phyloP scores from a whole-genome alignment of 768 basidiomycete species.

The Trichaptum fuscoviolaceum region DNA sequence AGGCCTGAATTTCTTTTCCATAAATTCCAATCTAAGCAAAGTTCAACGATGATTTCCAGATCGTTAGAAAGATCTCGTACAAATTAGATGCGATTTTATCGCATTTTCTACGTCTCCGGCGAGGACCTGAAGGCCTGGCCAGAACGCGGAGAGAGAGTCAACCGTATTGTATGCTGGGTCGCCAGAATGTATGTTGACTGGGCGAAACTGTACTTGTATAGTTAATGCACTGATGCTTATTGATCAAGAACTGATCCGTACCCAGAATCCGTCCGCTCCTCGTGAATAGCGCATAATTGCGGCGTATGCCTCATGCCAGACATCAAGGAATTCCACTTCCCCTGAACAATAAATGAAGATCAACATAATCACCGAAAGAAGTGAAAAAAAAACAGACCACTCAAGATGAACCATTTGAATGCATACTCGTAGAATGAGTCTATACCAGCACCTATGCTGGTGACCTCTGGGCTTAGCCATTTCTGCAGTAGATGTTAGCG shows the following conservation, averaged over 20 bases:
- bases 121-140: conserved; percentile 92
- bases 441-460: conserved; percentile 87
- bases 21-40: conserved; percentile 74
- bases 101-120: conserved; percentile 85
- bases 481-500: conserved; percentile 31
- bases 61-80: conserved; percentile 35
- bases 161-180: conserved; percentile 70
- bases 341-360: conserved; percentile 36
- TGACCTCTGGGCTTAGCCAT: conserved; percentile 75
- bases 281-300: conserved; percentile 84
- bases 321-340: conserved; percentile 74
- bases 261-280: conserved; percentile 84
- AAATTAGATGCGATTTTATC: conserved; percentile 86
- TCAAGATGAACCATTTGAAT: conserved; percentile 86
- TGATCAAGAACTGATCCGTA: conserved; percentile 29
- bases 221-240: background rate
- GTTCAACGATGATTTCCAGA: conserved; percentile 1
- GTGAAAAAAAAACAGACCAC: conserved; percentile 41
- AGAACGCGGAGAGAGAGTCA: conserved; percentile 96
- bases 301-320: conserved; percentile 80
- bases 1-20: conserved; percentile 86
- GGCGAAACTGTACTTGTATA: conserved; percentile 58
- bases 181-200: conserved; percentile 75
- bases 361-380: background rate
- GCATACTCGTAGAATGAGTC: conserved; percentile 97